Evolutionary conservation across 179 eudicot species (phyloP), one percentile per base, ranked within the genome.

Genomic region (Patellifolia procumbens): DNA sequence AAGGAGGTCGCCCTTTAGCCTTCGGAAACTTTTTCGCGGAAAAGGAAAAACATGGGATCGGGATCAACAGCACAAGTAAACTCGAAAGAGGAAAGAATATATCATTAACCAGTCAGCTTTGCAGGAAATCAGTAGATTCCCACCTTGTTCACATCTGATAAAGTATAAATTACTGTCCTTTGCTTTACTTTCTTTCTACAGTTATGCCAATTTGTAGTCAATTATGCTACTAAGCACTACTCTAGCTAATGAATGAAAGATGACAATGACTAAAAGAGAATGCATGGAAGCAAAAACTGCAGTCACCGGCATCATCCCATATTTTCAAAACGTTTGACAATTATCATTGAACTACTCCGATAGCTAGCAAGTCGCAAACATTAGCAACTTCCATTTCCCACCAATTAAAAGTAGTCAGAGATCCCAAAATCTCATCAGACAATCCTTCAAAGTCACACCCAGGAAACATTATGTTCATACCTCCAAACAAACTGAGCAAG

Each of bases 221-320:
- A 28, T 48, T 15, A 68, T 8, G n/a, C n/a, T 19, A 15, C 72
- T 46, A 46, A 17, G 37, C 42, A 48, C 58, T 68, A 68, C 12
- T 17, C 29, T 68, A 68, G 39, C 32, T 43, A 13, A 24, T 42
- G 1, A 24, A 12, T 22, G n/a, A 22, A 60, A 67, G 20, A 12
- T 13, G 10, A 46, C 42, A 68, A 16, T 31, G 24, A 68, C 35
- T 13, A 49, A 37, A 68, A 48, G 29, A 46, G 29, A 35, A 61
- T 11, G 49, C 15, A 42, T 43, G 28, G 19, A 76, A 22, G 26
- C 28, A 75, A 34, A 24, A 48, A 10, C 73, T 39, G 6, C 29
- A 8, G 65, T 53, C 32, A 65, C 73, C 58, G 73, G 72, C 81
- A 51, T 12, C 20, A 34, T 16, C 31, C 7, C 34, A 52, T 20